Base-by-base conservation (phyloP, 257 asterid species). In the Solanum chmielewskii region DNA sequence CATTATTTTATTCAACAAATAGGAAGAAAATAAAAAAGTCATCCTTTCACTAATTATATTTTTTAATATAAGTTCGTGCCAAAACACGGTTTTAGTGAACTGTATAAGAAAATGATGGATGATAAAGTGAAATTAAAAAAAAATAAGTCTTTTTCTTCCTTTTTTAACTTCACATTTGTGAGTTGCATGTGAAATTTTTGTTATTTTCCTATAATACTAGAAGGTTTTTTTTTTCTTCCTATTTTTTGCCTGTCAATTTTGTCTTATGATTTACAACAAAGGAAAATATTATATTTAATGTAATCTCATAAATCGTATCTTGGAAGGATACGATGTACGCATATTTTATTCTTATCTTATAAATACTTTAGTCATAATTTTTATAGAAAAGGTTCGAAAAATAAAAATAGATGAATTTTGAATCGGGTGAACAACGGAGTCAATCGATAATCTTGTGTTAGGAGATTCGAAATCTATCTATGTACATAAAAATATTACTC, bases 21-120 rank as follows among this genome's bases (percentile, higher is more conserved):
- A 11, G 41, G n/a, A 80, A 18, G 11, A 80, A 80, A 80, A 45
- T 80, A 27, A 47, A 80, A 80, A 10, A 25, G 44, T 47, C 85
- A 1, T 47, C 29, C 20, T 80, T 47, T 80, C 18, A 47, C 29
- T 27, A 47, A 9, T 77, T 14, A 44, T 16, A 16, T 3, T 13
- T 31, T 82, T 68, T 35, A 64, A 45, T 37, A 37, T 37, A 37
- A 10, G 88, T 88, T 91, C 89, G 90, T 90, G 93, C 92, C 39
- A 83, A 86, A 85, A 91, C 93, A 91, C 93, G 92, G 91, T 89
- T 89, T 86, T 56, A n/a, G 88, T 3, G 87, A 23, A 83, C 86
- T 85, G 90, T 88, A 21, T 85, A 14, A 62, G 91, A 91, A 88
- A 85, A 73, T 62, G 91, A 88, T 87, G 88, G 71, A 78, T 78